phyloP scores from a whole-genome alignment of 345 rosid genomes.

The Rhodomyrtus tomentosa region DNA sequence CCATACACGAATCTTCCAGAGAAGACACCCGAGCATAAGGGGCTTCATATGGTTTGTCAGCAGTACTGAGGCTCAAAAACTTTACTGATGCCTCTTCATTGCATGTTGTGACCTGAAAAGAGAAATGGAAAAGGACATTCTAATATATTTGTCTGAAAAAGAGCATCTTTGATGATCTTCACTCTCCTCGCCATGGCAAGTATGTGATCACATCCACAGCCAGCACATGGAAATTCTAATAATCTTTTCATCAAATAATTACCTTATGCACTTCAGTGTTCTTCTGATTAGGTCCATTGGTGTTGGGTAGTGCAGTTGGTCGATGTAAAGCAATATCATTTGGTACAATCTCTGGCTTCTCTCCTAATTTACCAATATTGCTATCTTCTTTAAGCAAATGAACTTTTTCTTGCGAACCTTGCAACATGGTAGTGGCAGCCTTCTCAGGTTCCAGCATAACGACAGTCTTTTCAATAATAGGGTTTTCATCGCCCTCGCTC shows the following conservation, averaged over 20 bases:
- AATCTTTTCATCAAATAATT: not conserved
- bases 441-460: slow-evolving; percentile 61
- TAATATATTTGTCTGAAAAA: not conserved
- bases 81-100: not conserved
- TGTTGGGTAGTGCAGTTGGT: not conserved
- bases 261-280: not conserved
- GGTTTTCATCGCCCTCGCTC: slow-evolving; percentile 45
- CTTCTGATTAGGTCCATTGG: not conserved
- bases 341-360: not conserved
- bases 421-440: slow-evolving; percentile 18
- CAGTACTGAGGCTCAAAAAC: not conserved
- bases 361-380: slow-evolving; percentile 6
- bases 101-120: not conserved
- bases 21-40: slow-evolving; percentile 72
- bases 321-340: not conserved
- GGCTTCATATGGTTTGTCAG: slow-evolving; percentile 56
- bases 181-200: not conserved
- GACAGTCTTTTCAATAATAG: slow-evolving; percentile 68
- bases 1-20: slow-evolving; percentile 54
- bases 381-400: slow-evolving; percentile 12
- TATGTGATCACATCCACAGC: not conserved
- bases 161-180: not conserved
- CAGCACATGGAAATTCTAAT: not conserved
- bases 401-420: slow-evolving; percentile 23
- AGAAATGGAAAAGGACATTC: not conserved